Evolutionary conservation across 495 filamentous ascomycete genomes (phyloP), one percentile per base, ranked within the genome.

Genomic region (Neurospora tetraspora): DNA sequence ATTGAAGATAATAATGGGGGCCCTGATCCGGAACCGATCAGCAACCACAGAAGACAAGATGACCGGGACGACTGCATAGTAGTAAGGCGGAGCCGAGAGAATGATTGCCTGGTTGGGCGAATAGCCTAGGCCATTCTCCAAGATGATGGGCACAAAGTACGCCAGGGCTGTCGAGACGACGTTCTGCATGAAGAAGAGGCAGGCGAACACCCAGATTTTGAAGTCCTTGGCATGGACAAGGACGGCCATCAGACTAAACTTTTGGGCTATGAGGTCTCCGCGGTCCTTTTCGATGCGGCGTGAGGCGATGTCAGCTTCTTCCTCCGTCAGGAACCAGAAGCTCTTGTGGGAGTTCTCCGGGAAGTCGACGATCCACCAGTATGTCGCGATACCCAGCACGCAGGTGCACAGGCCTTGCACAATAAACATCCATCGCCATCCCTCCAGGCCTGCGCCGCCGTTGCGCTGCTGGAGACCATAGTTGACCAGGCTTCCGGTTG

Each of bases 291-390:
- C 80, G 73, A 93, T 91, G 23, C 90, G 82, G 18, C 81, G 82
- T 4, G 88, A 78, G 8, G 89, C 87, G 7, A 92, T 73, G 12
- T 82, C 79, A 7, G 86, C 85, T 78, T 93, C 91, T 20, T 83
- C 81, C 4, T 85, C 73, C 10, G 86, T 86, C 34, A 94, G 83
- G 76, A 94, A 94, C 70, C 72, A 81, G 74, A 91, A 90, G 78
- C 88, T 90, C 4, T 80, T 79, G 68, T 87, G 83, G 0, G 89
- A 84, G 9, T 89, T 87, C 70, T 94, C 91, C 0, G 92, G 92
- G 74, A 95, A 95, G 75, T 93, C 92, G 36, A 94, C 85, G 78
- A 94, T 93, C 91, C 90, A 93, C 82, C 88, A 91, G 75, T 91
- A 94, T 0, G 90, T 93, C 5, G 85, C 70, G n/a, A 92, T 74